Percentiles rank a stretch among this genome's conserved stretches.
Conservation (phyloP, 345 rosid species). For the Conringia planisiliqua region DNA sequence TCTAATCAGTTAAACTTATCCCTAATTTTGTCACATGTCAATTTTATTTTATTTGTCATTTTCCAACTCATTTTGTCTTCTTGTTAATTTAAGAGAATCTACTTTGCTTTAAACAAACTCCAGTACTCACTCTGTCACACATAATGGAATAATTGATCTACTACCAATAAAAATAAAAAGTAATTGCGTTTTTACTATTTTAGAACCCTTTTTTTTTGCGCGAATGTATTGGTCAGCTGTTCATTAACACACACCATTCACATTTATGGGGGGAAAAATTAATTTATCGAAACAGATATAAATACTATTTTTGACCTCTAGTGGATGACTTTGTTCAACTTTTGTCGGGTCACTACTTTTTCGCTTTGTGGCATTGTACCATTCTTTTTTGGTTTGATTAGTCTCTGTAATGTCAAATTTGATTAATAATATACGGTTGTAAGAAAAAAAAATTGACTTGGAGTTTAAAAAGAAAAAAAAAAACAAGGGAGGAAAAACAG, state of each 20-base stretch:
- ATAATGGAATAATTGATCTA: not conserved
- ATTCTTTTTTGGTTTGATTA: not conserved
- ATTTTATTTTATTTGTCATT: not conserved
- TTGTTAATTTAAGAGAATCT: not conserved
- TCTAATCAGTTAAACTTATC: not conserved
- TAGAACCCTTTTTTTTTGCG: not conserved
- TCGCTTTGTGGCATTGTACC: constrained; percentile 6
- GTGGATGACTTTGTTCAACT: not conserved
- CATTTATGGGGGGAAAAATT: too few species aligned
- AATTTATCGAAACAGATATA: too few species aligned
- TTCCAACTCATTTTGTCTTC: not conserved
- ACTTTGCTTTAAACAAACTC: not conserved
- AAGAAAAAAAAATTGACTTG: not conserved
- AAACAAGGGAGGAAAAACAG: constrained; percentile 11
- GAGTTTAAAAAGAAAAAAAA: not conserved
- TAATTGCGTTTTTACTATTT: not conserved
- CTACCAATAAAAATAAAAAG: too few species aligned
- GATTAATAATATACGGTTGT: constrained; percentile 14
- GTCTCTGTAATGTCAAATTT: not conserved
- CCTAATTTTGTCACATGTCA: not conserved
- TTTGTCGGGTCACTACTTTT: constrained; percentile 6
- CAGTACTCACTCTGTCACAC: not conserved
- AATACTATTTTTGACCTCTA: constrained; percentile 5
- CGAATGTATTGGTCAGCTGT: not conserved
- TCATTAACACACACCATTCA: not conserved